A percentile compares a stretch with the other conserved stretches of the same genome.
phyloP scores from a whole-genome alignment of 2,329 filamentous ascomycete species.

The Thielaviopsis populi region DNA sequence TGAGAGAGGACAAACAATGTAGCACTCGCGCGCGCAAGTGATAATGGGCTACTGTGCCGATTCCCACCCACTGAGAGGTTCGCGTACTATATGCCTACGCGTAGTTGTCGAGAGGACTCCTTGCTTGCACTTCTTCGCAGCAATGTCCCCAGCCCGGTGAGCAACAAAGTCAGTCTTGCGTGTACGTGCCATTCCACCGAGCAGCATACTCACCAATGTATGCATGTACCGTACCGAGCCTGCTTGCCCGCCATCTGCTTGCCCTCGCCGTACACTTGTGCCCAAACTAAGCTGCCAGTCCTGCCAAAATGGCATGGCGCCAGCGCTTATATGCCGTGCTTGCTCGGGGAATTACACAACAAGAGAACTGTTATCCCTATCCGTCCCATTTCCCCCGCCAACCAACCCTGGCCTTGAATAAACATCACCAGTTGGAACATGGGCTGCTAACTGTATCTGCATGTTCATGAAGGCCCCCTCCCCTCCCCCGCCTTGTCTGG shows the following conservation, averaged over 20 bases:
- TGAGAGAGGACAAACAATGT: neutral
- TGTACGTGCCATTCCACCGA: slow-evolving; percentile 1
- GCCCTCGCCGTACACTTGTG: neutral
- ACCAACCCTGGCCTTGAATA: neutral
- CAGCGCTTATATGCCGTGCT: neutral
- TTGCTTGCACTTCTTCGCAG: neutral
- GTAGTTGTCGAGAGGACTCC: neutral
- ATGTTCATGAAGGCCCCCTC: neutral
- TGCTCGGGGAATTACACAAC: neutral
- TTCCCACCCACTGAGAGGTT: neutral
- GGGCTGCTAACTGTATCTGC: neutral
- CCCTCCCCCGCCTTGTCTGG: neutral
- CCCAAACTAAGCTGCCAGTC: neutral
- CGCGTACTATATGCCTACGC: neutral
- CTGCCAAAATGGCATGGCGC: neutral
- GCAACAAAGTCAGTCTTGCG: neutral
- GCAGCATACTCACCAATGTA: neutral
- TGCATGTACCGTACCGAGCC: no score
- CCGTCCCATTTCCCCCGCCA: neutral
- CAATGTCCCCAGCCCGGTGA: neutral
- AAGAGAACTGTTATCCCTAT: neutral
- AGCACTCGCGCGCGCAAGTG: neutral
- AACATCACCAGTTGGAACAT: neutral
- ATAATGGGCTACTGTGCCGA: neutral
- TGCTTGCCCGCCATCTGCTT: no score